Base-by-base conservation (phyloP, 495 filamentous ascomycete species). In the Neurospora sublineolata region DNA sequence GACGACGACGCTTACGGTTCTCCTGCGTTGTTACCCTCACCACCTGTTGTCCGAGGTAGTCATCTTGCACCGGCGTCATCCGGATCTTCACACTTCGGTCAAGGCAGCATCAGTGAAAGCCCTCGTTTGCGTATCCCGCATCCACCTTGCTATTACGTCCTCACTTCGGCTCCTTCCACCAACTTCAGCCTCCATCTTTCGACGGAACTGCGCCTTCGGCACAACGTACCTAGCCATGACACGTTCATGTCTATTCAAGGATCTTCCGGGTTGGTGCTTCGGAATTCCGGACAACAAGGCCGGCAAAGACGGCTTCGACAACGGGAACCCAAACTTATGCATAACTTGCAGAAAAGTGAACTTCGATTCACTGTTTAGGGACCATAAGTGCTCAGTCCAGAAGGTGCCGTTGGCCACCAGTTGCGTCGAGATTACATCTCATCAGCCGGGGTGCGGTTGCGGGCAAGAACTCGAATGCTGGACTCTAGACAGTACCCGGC, bases 131-230 rank as follows among this genome's bases (percentile, higher is more conserved):
- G n/a, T 2, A 23, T 23, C 10, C 0, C 9, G n/a, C n/a, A 23
- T 23, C 1, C 42, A 0, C 20, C 0, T 1, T 10, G 1, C 1
- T 4, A 46, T 1, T 11, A 1, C 1, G 0, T 46, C n/a, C 3
- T 4, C n/a, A 1, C 9, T 23, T 46, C 42, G 5, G 42, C 9
- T 42, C 37, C 10, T 38, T 3, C 37, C 33, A 36, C 3, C 37
- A 38, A 38, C 37, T 9, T 11, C 2, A 37, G 36, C 10, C 9
- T 38, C 9, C 10, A 11, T 11, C 0, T 11, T 38, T 5, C 8
- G 41, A 6, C 1, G 7, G 7, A 42, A 44, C 2, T n/a, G 2
- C 3, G 20, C n/a, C 42, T 23, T 30, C 23, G 9, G 11, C 4
- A 16, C 23, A 3, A 1, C 52, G 0, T 16, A 60, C 52, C 2